Conservation (phyloP, 192 early-diverging fungal species). For the Rhizophagus clarus region DNA sequence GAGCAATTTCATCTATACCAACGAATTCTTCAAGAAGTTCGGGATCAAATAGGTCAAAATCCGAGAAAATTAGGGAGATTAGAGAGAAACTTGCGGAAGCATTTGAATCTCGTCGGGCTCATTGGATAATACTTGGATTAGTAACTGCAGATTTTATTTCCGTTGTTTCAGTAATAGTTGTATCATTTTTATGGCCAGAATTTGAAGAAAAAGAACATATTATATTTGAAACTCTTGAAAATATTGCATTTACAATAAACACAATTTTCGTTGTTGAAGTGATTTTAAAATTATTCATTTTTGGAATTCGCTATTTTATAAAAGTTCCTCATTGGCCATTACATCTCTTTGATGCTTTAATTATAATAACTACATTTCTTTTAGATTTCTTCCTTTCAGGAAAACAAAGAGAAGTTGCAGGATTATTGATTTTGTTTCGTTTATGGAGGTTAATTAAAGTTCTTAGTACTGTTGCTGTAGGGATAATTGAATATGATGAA, state of each 20-base stretch:
- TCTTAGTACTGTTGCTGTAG: constrained; percentile 49
- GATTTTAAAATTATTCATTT: constrained; percentile 45
- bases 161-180: constrained; percentile 40
- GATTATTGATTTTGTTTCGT: constrained; percentile 57
- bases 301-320: constrained; percentile 48
- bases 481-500: constrained; percentile 38
- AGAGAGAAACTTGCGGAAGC: background rate
- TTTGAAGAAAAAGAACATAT: constrained; percentile 35
- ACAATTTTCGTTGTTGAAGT: constrained; percentile 57
- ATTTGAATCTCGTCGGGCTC: background rate
- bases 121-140: constrained; percentile 34
- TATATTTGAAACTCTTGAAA: constrained; percentile 43
- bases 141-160: constrained; percentile 39
- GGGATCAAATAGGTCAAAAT: background rate
- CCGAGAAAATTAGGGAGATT: background rate
- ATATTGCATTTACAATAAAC: constrained; percentile 43
- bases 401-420: constrained; percentile 53
- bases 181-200: constrained; percentile 36
- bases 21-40: background rate
- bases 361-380: constrained; percentile 52
- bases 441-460: constrained; percentile 58
- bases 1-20: background rate
- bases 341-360: constrained; percentile 50
- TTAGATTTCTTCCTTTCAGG: constrained; percentile 54
- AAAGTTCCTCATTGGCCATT: constrained; percentile 32